Evolutionary conservation across 208 protist species (phyloP), one percentile per base, ranked within the genome.

Genomic region (Wallacemonas sp.): DNA sequence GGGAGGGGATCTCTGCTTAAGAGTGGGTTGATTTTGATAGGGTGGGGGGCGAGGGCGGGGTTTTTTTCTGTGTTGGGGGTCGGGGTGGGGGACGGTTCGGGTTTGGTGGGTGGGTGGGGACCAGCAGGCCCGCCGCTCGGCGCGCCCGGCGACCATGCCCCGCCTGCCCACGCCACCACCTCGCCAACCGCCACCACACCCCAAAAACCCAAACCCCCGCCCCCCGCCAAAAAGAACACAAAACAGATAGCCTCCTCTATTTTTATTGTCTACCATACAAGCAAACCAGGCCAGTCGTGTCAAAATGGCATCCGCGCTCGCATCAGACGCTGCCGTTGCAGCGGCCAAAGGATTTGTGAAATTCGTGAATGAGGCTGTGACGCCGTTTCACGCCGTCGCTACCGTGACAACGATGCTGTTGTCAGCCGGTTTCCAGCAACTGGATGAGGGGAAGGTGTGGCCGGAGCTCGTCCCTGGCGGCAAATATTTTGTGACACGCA

Each of bases 401-500:
- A 77, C 72, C 27, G 44, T 85, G 14, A 69, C 71, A 1, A 47
- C 49, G n/a, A 84, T 81, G 68, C 61, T 96, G 52, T 9, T 57
- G 9, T 36, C 11, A 6, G 74, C 79, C 0, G 90, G 90, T 3
- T 96, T 80, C 62, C 47, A 67, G 2, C 72, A 76, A 29, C 72
- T 96, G n/a, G 46, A 76, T 24, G 86, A 96, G 47, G 67, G 61
- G n/a, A 74, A 78, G 17, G 41, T 9, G n/a, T 93, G 87, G 84
- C 73, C 72, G 14, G 57, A 87, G 30, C 41, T 99, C 14, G 43
- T 72, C 12, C 85, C 61, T 2, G 88, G 85, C 34, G 85, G 83
- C 12, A 97, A 96, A 69, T 99, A 99, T 82, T 99, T 97, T 74
- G 87, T 99, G 55, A 99, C 95, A 14, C 92, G 98, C 60, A 99